Percentiles rank a stretch among this genome's conserved stretches.
Conservation (phyloP, 805 yeast species). For the Millerago galiae region DNA sequence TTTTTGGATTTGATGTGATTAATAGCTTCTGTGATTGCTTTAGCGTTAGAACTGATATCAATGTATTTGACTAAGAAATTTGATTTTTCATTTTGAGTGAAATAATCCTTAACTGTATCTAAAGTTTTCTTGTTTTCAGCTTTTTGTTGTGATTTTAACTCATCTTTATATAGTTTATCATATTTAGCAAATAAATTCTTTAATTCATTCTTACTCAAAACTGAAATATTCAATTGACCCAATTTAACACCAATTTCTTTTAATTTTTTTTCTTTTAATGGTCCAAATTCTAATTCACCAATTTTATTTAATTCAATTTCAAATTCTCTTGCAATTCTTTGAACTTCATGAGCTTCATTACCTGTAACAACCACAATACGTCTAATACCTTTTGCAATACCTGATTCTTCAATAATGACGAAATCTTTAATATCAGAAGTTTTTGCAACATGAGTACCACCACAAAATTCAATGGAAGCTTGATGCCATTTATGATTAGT, state of each 20-base stretch:
- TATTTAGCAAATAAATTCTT: constrained; percentile 68
- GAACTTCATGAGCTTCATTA: constrained; percentile 82
- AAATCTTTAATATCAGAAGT: constrained; percentile 92
- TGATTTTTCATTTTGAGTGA: constrained; percentile 45
- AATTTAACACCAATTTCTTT: constrained; percentile 81
- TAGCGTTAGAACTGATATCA: constrained; percentile 74
- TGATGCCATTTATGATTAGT: constrained; percentile 66
- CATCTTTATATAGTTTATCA: constrained; percentile 85
- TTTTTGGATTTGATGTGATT: constrained; percentile 72
- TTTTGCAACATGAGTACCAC: constrained; percentile 94
- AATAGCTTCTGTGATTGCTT: constrained; percentile 91
- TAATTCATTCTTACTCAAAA: constrained; percentile 69
- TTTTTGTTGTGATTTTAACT: constrained; percentile 80
- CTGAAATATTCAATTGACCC: constrained; percentile 77
- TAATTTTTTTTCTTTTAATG: constrained; percentile 71
- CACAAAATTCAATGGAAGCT: constrained; percentile 91
- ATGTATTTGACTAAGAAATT: constrained; percentile 61
- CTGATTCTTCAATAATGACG: constrained; percentile 87
- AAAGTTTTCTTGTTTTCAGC: constrained; percentile 77
- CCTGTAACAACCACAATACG: constrained; percentile 98
- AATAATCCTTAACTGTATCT: constrained; percentile 69
- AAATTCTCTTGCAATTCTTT: constrained; percentile 73
- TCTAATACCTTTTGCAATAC: constrained; percentile 98
- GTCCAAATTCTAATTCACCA: constrained; percentile 61
- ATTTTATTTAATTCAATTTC: constrained; percentile 53